A percentile compares a stretch with the other conserved stretches of the same genome.
Evolutionary conservation across 495 filamentous ascomycete species (phyloP).

Genomic region (Geopyxis carbonaria): DNA sequence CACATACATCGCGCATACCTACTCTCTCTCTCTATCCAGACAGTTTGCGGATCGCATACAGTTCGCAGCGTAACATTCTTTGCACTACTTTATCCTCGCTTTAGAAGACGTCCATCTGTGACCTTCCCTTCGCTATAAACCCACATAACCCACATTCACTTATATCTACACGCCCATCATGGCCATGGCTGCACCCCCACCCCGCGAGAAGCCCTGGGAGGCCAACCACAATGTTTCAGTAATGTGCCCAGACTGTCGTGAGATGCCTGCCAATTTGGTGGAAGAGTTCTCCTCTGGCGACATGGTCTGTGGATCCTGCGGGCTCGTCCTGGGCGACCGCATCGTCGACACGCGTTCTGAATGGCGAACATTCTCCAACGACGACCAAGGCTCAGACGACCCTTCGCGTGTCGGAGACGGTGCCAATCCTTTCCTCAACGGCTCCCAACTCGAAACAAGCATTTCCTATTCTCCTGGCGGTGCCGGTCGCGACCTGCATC

Average conservation of each 20-base stretch:
- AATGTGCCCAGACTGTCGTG: slow-evolving; percentile 78
- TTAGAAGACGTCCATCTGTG: too few relatives aligned
- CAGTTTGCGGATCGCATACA: too few relatives aligned
- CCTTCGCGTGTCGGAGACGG: slow-evolving; percentile 94
- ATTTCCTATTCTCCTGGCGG: slow-evolving; percentile 68
- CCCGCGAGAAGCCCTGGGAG: slow-evolving; percentile 40
- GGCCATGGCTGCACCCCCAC: too few relatives aligned
- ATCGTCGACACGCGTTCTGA: slow-evolving; percentile 91
- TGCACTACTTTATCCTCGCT: too few relatives aligned
- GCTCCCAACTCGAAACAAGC: slow-evolving; percentile 76
- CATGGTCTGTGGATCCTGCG: slow-evolving; percentile 80
- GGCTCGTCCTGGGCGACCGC: slow-evolving; percentile 75
- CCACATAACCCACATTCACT: too few relatives aligned
- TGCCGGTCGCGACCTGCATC: slow-evolving; percentile 62
- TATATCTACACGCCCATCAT: too few relatives aligned
- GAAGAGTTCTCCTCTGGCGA: slow-evolving; percentile 87
- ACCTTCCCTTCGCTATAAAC: too few relatives aligned
- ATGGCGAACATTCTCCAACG: slow-evolving; percentile 97
- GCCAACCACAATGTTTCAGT: slow-evolving; percentile 71
- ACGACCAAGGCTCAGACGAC: slow-evolving; percentile 85
- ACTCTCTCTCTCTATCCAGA: too few relatives aligned
- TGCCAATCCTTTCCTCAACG: slow-evolving; percentile 70
- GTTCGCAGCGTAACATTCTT: too few relatives aligned
- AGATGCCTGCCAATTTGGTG: slow-evolving; percentile 72
- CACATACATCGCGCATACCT: too few relatives aligned